phyloP scores from a whole-genome alignment of 2,329 filamentous ascomycete species.

The Coleophoma crateriformis region DNA sequence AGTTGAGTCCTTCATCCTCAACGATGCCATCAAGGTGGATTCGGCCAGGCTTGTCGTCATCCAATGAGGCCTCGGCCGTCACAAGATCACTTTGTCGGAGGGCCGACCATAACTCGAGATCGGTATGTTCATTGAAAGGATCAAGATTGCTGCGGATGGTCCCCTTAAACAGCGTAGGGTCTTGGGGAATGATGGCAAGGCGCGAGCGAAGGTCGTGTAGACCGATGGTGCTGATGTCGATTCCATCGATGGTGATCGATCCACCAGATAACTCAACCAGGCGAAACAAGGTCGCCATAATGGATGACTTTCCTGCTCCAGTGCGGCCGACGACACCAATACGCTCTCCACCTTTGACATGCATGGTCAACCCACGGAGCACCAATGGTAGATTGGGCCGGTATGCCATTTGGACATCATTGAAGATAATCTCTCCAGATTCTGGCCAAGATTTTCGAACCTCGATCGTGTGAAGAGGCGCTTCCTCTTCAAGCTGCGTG shows the following conservation, averaged over 20 bases:
- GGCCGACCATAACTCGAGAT: constrained; percentile 73
- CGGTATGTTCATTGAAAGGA: constrained; percentile 72
- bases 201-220: constrained; percentile 71
- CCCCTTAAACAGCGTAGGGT: constrained; percentile 76
- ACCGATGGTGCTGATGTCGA: constrained; percentile 68
- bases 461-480: constrained; percentile 51
- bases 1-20: constrained; percentile 93
- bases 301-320: constrained; percentile 76
- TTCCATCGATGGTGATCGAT: constrained; percentile 58
- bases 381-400: constrained; percentile 67
- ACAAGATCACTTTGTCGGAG: constrained; percentile 73
- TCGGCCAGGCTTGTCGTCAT: constrained; percentile 39
- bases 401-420: constrained; percentile 75
- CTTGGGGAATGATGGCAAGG: constrained; percentile 78
- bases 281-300: constrained; percentile 79
- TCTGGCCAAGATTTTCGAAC: constrained; percentile 65
- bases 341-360: constrained; percentile 69
- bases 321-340: constrained; percentile 80
- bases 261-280: constrained; percentile 62
- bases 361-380: constrained; percentile 64
- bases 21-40: constrained; percentile 81
- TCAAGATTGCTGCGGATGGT: constrained; percentile 77
- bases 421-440: constrained; percentile 73
- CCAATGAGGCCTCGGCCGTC: constrained; percentile 33
- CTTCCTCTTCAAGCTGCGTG: constrained; percentile 80